phyloP scores from a whole-genome alignment of 257 asterid species.

The Striga asiatica region DNA sequence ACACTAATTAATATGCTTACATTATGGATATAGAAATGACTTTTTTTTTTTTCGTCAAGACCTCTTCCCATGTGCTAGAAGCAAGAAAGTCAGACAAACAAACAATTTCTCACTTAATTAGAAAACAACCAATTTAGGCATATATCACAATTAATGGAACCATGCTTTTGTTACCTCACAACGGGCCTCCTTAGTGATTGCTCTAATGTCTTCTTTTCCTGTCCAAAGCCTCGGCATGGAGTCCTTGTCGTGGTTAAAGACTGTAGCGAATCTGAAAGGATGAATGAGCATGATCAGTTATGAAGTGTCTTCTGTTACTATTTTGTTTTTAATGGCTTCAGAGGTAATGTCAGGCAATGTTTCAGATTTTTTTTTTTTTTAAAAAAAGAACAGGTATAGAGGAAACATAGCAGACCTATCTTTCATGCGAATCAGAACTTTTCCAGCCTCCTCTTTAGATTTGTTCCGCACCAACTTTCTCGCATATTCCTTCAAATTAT shows the following conservation, averaged over 20 bases:
- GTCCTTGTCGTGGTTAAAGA: conserved; percentile 54
- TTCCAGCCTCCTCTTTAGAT: conserved; percentile 62
- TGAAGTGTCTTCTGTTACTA: neutral
- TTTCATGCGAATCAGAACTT: conserved; percentile 49
- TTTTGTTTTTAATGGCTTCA: neutral
- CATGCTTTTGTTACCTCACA: conserved; percentile 32
- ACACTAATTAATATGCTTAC: neutral
- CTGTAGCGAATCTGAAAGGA: conserved; percentile 35
- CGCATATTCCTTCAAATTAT: conserved; percentile 32
- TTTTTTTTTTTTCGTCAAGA: neutral
- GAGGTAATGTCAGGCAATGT: neutral
- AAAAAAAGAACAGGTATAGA: neutral
- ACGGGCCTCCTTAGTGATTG: conserved; percentile 45
- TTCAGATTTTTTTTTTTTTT: neutral
- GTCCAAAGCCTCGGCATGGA: conserved; percentile 65
- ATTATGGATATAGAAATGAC: neutral
- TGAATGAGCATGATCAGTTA: neutral
- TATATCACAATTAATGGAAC: neutral
- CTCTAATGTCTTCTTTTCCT: conserved; percentile 54
- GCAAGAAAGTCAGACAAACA: conserved; percentile 36
- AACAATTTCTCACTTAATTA: conserved; percentile 6
- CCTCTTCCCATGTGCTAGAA: conserved; percentile 61
- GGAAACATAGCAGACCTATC: conserved; percentile 29
- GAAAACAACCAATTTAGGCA: neutral
- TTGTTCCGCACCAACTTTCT: conserved; percentile 36